Conservation (phyloP, 1,284 basidiomycete genomes). For the Blastosporella zonata region DNA sequence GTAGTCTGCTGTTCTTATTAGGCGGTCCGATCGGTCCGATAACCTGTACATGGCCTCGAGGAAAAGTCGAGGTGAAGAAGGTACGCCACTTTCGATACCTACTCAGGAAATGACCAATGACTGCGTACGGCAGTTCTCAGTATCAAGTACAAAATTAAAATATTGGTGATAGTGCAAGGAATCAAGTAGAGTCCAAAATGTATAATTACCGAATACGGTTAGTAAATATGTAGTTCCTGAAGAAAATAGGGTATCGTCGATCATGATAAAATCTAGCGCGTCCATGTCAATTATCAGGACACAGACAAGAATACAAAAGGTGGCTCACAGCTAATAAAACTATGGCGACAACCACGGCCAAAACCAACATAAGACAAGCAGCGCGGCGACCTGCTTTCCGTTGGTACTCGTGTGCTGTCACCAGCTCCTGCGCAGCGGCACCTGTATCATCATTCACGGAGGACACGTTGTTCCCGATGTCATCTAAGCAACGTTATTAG, state of each 20-base stretch:
- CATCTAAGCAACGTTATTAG: conserved; percentile 58
- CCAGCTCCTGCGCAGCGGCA: conserved; percentile 85
- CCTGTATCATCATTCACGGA: conserved; percentile 83
- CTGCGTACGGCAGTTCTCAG: too few relatives aligned
- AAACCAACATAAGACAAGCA: conserved; percentile 85
- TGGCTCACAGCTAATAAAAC: conserved; percentile 87
- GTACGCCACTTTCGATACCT: too few relatives aligned
- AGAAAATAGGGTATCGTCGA: conserved; percentile 8
- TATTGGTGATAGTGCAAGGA: neutral
- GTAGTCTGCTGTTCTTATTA: neutral
- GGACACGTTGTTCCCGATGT: conserved; percentile 94
- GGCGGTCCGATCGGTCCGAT: neutral
- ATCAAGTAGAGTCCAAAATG: conserved; percentile 3
- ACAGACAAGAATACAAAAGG: neutral
- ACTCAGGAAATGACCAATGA: too few relatives aligned
- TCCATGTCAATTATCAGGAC: neutral
- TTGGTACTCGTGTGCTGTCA: conserved; percentile 92
- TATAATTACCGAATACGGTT: conserved; percentile 17
- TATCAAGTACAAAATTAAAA: neutral
- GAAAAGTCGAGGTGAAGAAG: too few relatives aligned
- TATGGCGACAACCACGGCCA: conserved; percentile 85
- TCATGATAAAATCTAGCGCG: conserved; percentile 18
- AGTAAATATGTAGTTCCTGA: conserved; percentile 11
- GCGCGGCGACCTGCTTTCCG: conserved; percentile 89
- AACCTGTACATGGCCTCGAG: neutral